A percentile compares a stretch with the other conserved stretches of the same genome.
Evolutionary conservation across 768 basidiomycete species (phyloP).

Genomic region (Boletus sp.): DNA sequence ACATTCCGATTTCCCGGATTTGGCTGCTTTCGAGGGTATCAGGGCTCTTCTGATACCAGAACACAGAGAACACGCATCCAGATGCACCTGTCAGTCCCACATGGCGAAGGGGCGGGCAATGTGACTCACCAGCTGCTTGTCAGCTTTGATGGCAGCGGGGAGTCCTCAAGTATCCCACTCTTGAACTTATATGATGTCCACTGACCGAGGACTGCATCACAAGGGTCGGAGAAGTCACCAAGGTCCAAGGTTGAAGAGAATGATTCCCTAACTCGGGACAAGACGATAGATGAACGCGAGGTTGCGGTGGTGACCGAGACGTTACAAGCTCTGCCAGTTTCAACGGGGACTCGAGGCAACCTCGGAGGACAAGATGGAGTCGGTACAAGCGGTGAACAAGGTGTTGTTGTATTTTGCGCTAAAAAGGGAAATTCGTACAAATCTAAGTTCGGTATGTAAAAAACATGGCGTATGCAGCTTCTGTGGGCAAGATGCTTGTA

Average conservation of each 20-base stretch:
- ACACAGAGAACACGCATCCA: background rate
- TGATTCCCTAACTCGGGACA: slow-evolving; percentile 22
- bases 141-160: slow-evolving; percentile 24
- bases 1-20: slow-evolving; percentile 16
- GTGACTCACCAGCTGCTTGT: slow-evolving; percentile 27
- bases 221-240: slow-evolving; percentile 1
- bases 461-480: slow-evolving; percentile 4
- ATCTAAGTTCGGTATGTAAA: background rate
- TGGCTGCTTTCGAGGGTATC: slow-evolving; percentile 1
- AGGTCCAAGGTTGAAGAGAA: slow-evolving; percentile 12
- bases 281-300: slow-evolving; percentile 6
- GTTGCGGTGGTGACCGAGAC: slow-evolving; percentile 24
- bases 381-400: slow-evolving; percentile 19
- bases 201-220: slow-evolving; percentile 3
- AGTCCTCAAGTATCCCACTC: background rate
- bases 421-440: background rate
- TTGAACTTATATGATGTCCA: slow-evolving; percentile 24
- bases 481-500: background rate
- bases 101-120: background rate
- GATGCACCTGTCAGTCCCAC: slow-evolving; percentile 2
- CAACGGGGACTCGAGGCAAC: background rate
- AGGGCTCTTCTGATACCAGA: background rate
- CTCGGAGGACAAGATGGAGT: slow-evolving; percentile 2
- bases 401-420: slow-evolving; percentile 19
- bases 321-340: background rate